phyloP scores from a whole-genome alignment of 495 filamentous ascomycete genomes.

The Hypoxylon cercidicola region DNA sequence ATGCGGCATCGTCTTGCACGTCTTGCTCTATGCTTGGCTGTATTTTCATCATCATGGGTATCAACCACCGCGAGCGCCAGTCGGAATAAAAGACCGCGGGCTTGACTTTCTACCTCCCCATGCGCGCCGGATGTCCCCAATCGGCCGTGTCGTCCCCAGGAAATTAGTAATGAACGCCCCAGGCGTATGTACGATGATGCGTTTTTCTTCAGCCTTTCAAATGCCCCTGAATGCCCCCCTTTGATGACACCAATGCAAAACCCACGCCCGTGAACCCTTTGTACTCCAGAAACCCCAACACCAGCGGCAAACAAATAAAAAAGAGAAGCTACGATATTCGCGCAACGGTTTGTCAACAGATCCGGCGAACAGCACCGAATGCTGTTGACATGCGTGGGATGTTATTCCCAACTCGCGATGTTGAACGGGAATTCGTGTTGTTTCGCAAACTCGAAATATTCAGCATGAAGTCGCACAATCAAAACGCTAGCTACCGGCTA shows the following conservation, averaged over 20 bases:
- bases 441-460: background rate
- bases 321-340: constrained; percentile 26
- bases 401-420: background rate
- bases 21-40: constrained; percentile 24
- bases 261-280: constrained; percentile 18
- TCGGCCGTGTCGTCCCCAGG: constrained; percentile 14
- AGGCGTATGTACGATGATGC: constrained; percentile 35
- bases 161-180: constrained; percentile 30
- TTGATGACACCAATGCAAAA: constrained; percentile 35
- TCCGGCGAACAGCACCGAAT: constrained; percentile 4
- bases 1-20: constrained; percentile 19
- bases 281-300: constrained; percentile 37
- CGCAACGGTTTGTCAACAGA: background rate
- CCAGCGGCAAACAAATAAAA: constrained; percentile 13
- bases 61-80: constrained; percentile 35
- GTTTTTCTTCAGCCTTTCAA: constrained; percentile 27
- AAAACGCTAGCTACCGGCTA: background rate
- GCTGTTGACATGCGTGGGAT: background rate
- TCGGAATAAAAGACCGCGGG: constrained; percentile 15
- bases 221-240: constrained; percentile 21
- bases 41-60: constrained; percentile 41
- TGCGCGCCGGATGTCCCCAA: constrained; percentile 7
- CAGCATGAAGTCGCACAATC: too few relatives aligned
- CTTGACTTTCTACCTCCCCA: constrained; percentile 30
- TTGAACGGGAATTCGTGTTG: background rate